phyloP scores from a whole-genome alignment of 768 basidiomycete genomes.

The Suillus placidus region DNA sequence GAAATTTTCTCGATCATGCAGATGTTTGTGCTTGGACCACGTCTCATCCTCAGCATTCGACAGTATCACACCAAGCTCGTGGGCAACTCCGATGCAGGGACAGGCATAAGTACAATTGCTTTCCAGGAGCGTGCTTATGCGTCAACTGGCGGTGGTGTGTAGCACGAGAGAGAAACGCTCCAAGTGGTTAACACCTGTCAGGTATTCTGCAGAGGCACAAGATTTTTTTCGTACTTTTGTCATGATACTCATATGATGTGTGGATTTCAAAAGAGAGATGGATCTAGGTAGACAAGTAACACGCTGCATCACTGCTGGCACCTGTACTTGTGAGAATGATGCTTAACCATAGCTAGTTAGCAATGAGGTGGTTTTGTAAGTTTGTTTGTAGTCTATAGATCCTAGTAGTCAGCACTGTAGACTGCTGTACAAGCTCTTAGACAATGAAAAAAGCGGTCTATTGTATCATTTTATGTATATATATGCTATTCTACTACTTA shows the following conservation, averaged over 20 bases:
- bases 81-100: background rate
- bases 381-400: no score
- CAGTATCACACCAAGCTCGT: background rate
- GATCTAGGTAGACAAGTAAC: background rate
- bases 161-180: background rate
- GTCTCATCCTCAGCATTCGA: background rate
- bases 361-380: no score
- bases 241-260: background rate
- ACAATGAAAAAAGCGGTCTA: no score
- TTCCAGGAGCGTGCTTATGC: background rate
- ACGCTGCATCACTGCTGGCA: no score
- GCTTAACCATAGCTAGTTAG: no score
- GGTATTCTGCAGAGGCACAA: background rate
- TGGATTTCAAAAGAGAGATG: background rate
- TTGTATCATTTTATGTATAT: no score
- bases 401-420: no score
- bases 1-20: background rate
- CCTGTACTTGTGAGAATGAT: no score
- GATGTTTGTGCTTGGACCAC: conserved; percentile 1
- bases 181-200: background rate
- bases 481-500: no score
- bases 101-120: background rate
- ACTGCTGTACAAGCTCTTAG: no score
- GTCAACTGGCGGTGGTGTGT: background rate
- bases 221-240: background rate